Percentiles rank a stretch among this genome's conserved stretches.
Conservation (phyloP, 768 basidiomycete genomes). For the Leucocoprinus birnbaumii region DNA sequence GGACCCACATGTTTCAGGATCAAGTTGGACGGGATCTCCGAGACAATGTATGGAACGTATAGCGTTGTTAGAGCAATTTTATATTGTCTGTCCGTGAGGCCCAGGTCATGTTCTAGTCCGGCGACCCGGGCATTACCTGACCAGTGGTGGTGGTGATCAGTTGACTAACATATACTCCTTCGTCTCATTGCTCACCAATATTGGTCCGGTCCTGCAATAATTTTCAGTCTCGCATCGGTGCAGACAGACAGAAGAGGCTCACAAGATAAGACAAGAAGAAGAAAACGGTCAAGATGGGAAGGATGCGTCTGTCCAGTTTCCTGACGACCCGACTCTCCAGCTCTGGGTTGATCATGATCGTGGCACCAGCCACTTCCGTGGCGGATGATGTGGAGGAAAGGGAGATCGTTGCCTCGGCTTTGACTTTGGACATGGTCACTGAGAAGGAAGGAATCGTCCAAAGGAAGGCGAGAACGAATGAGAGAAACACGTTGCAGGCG, state of each 20-base stretch:
- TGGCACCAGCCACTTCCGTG: background rate
- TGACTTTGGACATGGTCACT: background rate
- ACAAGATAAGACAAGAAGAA: constrained; percentile 32
- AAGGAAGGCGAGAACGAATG: background rate
- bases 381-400: background rate
- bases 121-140: constrained; percentile 44
- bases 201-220: constrained; percentile 28
- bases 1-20: constrained; percentile 42
- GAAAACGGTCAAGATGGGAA: constrained; percentile 32
- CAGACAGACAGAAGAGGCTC: constrained; percentile 1
- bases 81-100: constrained; percentile 35
- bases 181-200: constrained; percentile 21
- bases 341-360: background rate
- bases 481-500: background rate
- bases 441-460: background rate
- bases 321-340: background rate
- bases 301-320: constrained; percentile 14
- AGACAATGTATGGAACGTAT: constrained; percentile 37
- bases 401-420: background rate
- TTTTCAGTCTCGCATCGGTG: background rate
- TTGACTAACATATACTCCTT: background rate
- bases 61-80: constrained; percentile 30
- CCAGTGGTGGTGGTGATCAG: background rate
- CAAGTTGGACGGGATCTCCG: constrained; percentile 49
- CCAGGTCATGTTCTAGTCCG: constrained; percentile 41